A percentile compares a stretch with the other conserved stretches of the same genome.
phyloP scores from a whole-genome alignment of 345 rosid genomes.

The Durio zibethinus region DNA sequence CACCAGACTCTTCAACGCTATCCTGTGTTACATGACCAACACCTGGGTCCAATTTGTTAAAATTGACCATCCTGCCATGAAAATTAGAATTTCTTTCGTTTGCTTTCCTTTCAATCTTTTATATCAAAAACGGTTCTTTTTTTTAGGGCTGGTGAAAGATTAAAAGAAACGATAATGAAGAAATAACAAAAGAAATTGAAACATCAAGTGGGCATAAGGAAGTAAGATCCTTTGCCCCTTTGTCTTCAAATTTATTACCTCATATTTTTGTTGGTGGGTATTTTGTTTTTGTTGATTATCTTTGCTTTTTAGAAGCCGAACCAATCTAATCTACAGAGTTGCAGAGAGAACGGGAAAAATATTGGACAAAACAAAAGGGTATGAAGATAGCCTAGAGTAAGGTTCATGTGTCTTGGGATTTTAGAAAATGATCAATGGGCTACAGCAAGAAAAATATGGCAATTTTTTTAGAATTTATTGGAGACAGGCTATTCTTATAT shows the following conservation, averaged over 20 bases:
- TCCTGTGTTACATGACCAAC: slow-evolving; percentile 15
- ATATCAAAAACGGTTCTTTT: not conserved
- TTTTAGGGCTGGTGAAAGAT: not conserved
- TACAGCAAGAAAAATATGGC: slow-evolving; percentile 15
- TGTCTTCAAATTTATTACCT: slow-evolving; percentile 3
- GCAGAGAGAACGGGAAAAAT: not conserved
- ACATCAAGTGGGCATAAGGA: not conserved
- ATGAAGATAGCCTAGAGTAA: slow-evolving; percentile 18
- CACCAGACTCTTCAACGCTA: slow-evolving; percentile 27
- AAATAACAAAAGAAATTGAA: not conserved
- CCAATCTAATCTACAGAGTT: slow-evolving; percentile 11
- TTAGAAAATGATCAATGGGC: slow-evolving; percentile 12
- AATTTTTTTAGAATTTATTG: not conserved
- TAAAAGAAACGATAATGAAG: not conserved
- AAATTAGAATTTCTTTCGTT: not conserved
- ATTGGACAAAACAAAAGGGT: not conserved
- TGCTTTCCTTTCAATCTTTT: not conserved
- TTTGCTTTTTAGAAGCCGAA: slow-evolving; percentile 21
- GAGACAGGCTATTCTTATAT: no score
- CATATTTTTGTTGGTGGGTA: not conserved
- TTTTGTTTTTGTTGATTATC: not conserved
- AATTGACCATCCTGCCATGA: slow-evolving; percentile 60
- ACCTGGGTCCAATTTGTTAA: slow-evolving; percentile 28
- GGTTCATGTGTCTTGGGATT: not conserved
- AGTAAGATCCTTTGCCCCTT: not conserved